phyloP scores from a whole-genome alignment of 2,329 filamentous ascomycete species.

The Chalara sp. region DNA sequence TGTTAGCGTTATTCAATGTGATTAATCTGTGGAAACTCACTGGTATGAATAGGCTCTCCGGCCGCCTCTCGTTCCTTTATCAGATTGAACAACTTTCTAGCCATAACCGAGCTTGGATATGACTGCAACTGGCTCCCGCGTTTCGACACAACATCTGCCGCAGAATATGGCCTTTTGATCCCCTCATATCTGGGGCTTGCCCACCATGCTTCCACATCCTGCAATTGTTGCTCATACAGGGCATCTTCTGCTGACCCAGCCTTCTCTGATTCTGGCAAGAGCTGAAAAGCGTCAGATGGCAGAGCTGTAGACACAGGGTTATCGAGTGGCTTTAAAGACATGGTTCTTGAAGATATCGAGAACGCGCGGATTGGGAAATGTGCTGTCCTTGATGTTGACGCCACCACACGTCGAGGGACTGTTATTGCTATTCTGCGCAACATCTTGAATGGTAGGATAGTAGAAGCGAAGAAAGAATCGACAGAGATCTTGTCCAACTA shows the following conservation, averaged over 20 bases:
- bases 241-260: slow-evolving; percentile 75
- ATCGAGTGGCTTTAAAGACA: slow-evolving; percentile 20
- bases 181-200: slow-evolving; percentile 73
- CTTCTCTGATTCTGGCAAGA: slow-evolving; percentile 73
- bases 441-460: slow-evolving; percentile 16
- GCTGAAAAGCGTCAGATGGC: slow-evolving; percentile 71
- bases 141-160: slow-evolving; percentile 89
- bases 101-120: slow-evolving; percentile 92
- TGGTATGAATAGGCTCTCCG: slow-evolving; percentile 88
- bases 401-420: slow-evolving; percentile 18
- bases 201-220: slow-evolving; percentile 90
- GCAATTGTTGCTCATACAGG: slow-evolving; percentile 75
- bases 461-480: slow-evolving; percentile 1
- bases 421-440: slow-evolving; percentile 22
- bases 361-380: slow-evolving; percentile 13
- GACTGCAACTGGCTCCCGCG: slow-evolving; percentile 78
- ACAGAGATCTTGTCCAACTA: not conserved
- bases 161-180: slow-evolving; percentile 87
- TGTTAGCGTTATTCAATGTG: slow-evolving; percentile 9
- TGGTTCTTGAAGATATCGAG: slow-evolving; percentile 17
- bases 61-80: slow-evolving; percentile 70
- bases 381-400: slow-evolving; percentile 10
- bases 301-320: slow-evolving; percentile 22
- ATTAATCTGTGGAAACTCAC: slow-evolving; percentile 40
- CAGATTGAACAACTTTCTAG: slow-evolving; percentile 86